Conservation (phyloP, 2,329 filamentous ascomycete genomes). For the Purpureocillium takamizusanense region DNA sequence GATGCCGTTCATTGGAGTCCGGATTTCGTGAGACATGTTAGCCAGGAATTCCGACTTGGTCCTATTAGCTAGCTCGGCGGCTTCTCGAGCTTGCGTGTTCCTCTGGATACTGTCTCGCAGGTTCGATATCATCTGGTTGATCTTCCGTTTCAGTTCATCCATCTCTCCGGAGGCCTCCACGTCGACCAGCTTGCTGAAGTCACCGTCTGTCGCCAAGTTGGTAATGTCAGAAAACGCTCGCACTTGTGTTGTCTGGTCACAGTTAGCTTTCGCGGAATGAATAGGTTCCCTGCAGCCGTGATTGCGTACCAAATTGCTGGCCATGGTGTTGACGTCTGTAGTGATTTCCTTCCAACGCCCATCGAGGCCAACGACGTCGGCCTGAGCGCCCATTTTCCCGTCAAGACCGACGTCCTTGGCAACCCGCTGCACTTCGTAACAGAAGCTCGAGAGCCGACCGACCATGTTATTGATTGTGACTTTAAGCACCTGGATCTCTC, state of each 20-base stretch:
- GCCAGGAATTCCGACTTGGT: constrained; percentile 97
- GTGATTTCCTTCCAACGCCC: constrained; percentile 98
- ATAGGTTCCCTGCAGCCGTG: too few relatives aligned
- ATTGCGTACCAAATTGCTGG: constrained; percentile 50
- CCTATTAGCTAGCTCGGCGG: constrained; percentile 91
- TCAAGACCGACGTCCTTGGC: constrained; percentile 95
- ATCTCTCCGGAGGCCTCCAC: constrained; percentile 96
- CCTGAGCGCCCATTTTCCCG: constrained; percentile 96
- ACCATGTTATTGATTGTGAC: constrained; percentile 99
- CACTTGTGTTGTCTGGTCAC: constrained; percentile 76
- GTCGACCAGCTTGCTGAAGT: constrained; percentile 93
- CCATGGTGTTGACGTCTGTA: constrained; percentile 91
- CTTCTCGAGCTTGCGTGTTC: constrained; percentile 90
- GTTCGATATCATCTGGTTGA: constrained; percentile 98
- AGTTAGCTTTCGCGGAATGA: constrained; percentile 15
- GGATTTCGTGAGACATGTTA: constrained; percentile 98
- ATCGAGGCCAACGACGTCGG: constrained; percentile 84
- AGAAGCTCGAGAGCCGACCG: constrained; percentile 87
- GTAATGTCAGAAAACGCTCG: constrained; percentile 96
- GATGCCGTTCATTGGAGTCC: constrained; percentile 94
- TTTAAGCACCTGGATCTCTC: constrained; percentile 86
- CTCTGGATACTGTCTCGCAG: constrained; percentile 90
- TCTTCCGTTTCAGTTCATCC: constrained; percentile 97
- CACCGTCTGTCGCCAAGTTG: constrained; percentile 88
- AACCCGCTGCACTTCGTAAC: constrained; percentile 88